These are phyloP conservation scores for Metarhizium brunneum DNA, from an alignment of 2,329 filamentous ascomycete genomes.

Conservation along the genomic window DNA sequence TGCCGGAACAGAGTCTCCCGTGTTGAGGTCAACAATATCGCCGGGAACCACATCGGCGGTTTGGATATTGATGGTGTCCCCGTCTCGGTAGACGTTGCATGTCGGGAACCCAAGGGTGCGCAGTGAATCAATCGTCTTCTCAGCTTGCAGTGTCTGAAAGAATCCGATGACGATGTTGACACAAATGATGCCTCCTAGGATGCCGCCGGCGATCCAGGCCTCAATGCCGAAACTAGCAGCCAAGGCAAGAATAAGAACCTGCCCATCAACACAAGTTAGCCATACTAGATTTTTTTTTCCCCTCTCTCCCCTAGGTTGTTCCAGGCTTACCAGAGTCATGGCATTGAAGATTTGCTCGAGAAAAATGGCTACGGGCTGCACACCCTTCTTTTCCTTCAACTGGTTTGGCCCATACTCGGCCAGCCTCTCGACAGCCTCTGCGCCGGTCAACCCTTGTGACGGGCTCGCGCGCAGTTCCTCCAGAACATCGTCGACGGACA, in stretches of 20 bases:
- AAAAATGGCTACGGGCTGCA: conserved; percentile 48
- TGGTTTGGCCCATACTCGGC: conserved; percentile 50
- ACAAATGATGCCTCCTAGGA: conserved; percentile 38
- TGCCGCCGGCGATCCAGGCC: conserved; percentile 41
- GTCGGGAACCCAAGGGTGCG: conserved; percentile 24
- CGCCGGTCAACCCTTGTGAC: conserved; percentile 42
- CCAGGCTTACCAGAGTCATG: conserved; percentile 37
- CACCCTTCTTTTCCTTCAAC: conserved; percentile 34
- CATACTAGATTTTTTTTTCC: neutral
- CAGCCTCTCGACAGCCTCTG: conserved; percentile 41
- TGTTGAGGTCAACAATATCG: conserved; percentile 38
- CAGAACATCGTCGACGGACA: conserved; percentile 38
- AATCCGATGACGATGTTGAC: conserved; percentile 28
- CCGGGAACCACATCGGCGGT: conserved; percentile 38
- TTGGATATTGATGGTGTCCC: conserved; percentile 18
- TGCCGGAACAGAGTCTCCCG: conserved; percentile 45
- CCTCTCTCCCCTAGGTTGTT: neutral
- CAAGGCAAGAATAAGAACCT: conserved; percentile 50
- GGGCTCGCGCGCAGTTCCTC: conserved; percentile 42
- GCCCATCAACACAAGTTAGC: neutral
- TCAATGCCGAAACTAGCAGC: conserved; percentile 39
- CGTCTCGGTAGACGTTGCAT: conserved; percentile 26
- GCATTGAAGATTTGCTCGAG: conserved; percentile 48
- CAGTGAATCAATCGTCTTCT: conserved; percentile 30
- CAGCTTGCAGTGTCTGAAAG: conserved; percentile 29